Evolutionary conservation across 2,329 filamentous ascomycete genomes (phyloP), one percentile per base, ranked within the genome.

Genomic region (Aspergillus neotritici): DNA sequence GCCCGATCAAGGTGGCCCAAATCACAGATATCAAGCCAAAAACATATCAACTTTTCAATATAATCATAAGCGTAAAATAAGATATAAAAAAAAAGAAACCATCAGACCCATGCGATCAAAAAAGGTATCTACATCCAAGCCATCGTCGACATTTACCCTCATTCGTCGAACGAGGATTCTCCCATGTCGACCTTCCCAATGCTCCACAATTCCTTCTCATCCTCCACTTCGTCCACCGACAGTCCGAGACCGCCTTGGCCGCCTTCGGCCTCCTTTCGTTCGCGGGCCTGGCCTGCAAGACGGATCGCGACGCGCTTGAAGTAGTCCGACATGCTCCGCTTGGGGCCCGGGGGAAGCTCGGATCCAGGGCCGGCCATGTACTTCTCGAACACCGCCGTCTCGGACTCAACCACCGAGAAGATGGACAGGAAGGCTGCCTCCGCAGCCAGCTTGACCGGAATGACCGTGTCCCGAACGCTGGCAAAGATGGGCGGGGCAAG

Each of bases 141-240:
- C 48, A 46, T 49, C 36, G 42, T 37, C 47, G 39, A 50, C 45
- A 46, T 49, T 51, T 34, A 16, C 44, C 50, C 56, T 61, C 53
- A 61, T 43, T 65, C 58, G 44, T 67, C 63, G 51, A 66, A 60
- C 25, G 55, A 50, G 31, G 63, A 67, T 45, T 87, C 86, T 7
- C 79, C 84, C 36, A 90, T 70, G 63, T 97, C 91, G 38, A 95
- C 82, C 68, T 85, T 90, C 5, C 93, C 93, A 38, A 98, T 85
- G 63, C 87, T 93, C 90, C 89, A 94, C 50, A 98, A 83, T 72
- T 98, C 93, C 67, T 81, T 84, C 73, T 96, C 88, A 68, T 98
- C 93, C 61, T 98, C 93, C 28, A 82, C 73, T 71, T 98, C 93
- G 65, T 98, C 93, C 61, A 87, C 89, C 29, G 84, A 86, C 57